Evolutionary conservation across 78 protist species (phyloP), one percentile per base, ranked within the genome.

Genomic region (Planoprotostelium fungivorum): DNA sequence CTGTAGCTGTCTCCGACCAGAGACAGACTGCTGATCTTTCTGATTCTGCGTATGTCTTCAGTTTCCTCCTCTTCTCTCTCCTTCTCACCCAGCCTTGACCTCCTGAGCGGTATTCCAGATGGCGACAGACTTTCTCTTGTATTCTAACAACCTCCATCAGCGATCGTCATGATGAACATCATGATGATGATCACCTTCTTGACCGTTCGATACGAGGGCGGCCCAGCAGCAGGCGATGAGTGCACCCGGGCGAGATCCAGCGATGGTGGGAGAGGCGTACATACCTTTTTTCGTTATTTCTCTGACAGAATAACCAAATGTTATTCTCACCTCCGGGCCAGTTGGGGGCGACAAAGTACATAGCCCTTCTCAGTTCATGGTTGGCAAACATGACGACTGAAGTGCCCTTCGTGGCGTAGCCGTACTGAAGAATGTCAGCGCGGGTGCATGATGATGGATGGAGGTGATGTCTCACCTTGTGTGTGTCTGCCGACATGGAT

Each of bases 141-240:
- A 94, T 16, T 25, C 73, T 51, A 16, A 16, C 31, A 51, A 25
- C 5, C n/a, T 35, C 16, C 16, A 16, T 25, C 35, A 25, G n/a
- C 16, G 5, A 37, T 85, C 16, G 37, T 85, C 35, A 85, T 37
- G 63, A 85, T 73, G 29, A 29, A 29, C 29, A 88, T 94, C 92
- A 25, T 51, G 73, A 25, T 25, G 73, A 51, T 51, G 73, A n/a
- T n/a, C 16, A 23, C 99, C 99, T 1, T 88, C 91, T 38, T 84
- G 84, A 34, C 99, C 99, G 86, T 85, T 28, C 29, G 35, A 31
- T 28, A 97, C 88, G 84, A 97, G 38, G n/a, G 96, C 94, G 0
- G 98, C 97, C 99, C 99, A 97, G 38, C 97, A 86, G 1, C 93
- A 95, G 9, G 98, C 99, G 1, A 97, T 92, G 0, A 94, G 38